Conservation (phyloP, 768 basidiomycete genomes). For the Clathrus columnatus region DNA sequence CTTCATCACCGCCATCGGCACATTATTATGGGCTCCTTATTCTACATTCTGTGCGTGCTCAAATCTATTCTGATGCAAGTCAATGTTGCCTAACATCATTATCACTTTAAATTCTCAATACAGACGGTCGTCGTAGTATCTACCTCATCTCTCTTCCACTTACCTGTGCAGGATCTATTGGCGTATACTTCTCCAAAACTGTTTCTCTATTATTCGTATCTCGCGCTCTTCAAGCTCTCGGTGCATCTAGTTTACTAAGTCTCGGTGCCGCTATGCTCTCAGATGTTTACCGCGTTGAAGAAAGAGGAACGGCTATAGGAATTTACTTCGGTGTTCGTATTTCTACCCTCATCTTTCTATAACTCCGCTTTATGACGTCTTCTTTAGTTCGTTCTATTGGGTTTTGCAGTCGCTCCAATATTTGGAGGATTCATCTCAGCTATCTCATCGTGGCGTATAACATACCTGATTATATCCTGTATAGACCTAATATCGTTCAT, state of each 20-base stretch:
- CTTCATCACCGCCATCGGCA: conserved; percentile 35
- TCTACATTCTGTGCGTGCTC: conserved; percentile 37
- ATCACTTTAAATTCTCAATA: not conserved
- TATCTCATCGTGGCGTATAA: conserved; percentile 7
- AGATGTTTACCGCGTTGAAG: conserved; percentile 18
- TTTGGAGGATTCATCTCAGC: conserved; percentile 1
- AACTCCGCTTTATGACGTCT: not conserved
- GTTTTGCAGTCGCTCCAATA: conserved; percentile 19
- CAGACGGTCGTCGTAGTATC: conserved; percentile 57
- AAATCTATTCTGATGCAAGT: not conserved
- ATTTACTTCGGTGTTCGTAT: conserved; percentile 33
- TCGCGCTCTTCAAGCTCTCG: conserved; percentile 58
- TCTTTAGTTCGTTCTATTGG: conserved; percentile 21
- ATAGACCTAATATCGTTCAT: not conserved
- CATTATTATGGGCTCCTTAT: conserved; percentile 43
- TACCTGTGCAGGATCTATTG: conserved; percentile 48
- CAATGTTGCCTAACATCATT: not conserved
- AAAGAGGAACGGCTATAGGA: conserved; percentile 36
- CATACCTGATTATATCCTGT: not conserved
- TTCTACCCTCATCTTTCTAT: not conserved
- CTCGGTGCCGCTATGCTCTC: conserved; percentile 42
- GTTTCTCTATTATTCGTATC: conserved; percentile 47
- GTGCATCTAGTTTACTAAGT: conserved; percentile 31
- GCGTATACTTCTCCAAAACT: conserved; percentile 40
- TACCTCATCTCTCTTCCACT: conserved; percentile 55